Conservation (phyloP, 805 yeast genomes). For the Yamadazyma scolyti region DNA sequence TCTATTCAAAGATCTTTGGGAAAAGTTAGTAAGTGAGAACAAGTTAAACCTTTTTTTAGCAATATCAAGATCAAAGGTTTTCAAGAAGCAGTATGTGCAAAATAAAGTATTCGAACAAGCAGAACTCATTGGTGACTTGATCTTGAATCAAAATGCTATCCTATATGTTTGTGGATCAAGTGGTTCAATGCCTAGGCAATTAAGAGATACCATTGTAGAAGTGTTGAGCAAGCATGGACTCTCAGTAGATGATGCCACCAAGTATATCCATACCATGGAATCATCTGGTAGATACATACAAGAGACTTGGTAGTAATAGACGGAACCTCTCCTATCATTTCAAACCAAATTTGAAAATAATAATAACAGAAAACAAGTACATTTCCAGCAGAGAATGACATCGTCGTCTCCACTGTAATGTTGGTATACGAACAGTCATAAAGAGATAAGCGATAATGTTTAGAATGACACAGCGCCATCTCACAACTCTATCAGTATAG, state of each 20-base stretch:
- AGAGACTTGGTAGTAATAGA: constrained; percentile 78
- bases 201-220: constrained; percentile 71
- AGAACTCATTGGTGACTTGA: constrained; percentile 45
- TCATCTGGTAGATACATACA: constrained; percentile 66
- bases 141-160: constrained; percentile 53
- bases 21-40: constrained; percentile 24
- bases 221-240: constrained; percentile 48
- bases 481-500: too few species aligned
- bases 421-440: too few species aligned
- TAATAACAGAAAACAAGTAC: too few species aligned
- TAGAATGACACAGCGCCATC: too few species aligned
- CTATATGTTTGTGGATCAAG: constrained; percentile 89
- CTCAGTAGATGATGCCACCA: constrained; percentile 42
- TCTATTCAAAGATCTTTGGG: constrained; percentile 58
- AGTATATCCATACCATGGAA: constrained; percentile 59
- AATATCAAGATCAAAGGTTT: constrained; percentile 47
- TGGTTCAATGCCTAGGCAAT: constrained; percentile 91
- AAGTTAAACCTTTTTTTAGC: constrained; percentile 36
- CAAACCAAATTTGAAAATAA: too few species aligned
- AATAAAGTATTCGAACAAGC: constrained; percentile 57
- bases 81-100: constrained; percentile 63
- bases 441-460: too few species aligned
- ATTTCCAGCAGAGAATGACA: too few species aligned
- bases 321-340: too few species aligned
- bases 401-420: too few species aligned